Percentiles rank a stretch among this genome's conserved stretches.
Conservation (phyloP, 1,139 yeast genomes). For the Meyerozyma sp. region DNA sequence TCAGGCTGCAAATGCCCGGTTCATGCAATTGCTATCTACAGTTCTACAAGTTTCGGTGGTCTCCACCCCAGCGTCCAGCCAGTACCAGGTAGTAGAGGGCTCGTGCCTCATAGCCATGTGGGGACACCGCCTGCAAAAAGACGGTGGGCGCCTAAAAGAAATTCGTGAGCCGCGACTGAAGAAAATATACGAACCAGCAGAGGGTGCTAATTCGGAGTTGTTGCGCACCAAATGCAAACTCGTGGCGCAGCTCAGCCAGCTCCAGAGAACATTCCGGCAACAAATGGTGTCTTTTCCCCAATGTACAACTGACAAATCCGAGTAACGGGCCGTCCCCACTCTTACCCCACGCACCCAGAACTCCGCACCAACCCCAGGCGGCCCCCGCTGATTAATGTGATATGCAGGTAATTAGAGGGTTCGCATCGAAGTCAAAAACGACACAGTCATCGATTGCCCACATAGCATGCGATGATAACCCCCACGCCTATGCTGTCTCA, state of each 20-base stretch:
- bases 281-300: background rate
- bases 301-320: background rate
- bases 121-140: background rate
- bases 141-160: background rate
- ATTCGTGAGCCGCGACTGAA: background rate
- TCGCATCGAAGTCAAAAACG: background rate
- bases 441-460: background rate
- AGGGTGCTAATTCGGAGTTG: background rate
- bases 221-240: background rate
- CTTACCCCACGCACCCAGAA: background rate
- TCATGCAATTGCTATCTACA: conserved; percentile 17
- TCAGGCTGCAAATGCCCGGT: conserved; percentile 42
- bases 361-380: background rate
- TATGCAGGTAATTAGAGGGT: background rate
- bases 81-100: background rate
- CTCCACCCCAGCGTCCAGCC: background rate
- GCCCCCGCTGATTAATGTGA: conserved; percentile 1
- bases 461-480: background rate
- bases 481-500: conserved; percentile 1
- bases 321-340: background rate
- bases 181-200: background rate
- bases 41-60: background rate
- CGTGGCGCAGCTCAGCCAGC: background rate
- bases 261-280: background rate
- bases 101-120: background rate